A percentile compares a stretch with the other conserved stretches of the same genome.
phyloP scores from a whole-genome alignment of 345 rosid species.

The Hibiscus syriacus region DNA sequence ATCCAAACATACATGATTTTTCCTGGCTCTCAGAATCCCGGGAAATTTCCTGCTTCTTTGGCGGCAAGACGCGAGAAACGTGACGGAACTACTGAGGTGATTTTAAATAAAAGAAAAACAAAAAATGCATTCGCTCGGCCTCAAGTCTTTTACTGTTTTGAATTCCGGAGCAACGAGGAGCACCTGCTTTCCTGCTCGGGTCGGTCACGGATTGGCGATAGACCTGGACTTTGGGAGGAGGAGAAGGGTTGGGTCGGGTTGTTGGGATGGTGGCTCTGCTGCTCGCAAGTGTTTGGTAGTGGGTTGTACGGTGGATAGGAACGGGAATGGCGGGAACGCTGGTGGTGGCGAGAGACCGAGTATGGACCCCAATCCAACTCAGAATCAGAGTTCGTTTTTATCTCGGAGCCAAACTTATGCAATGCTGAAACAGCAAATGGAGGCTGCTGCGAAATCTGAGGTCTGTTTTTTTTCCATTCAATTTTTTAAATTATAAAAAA shows the following conservation, averaged over 20 bases:
- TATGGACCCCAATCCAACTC: conserved; percentile 22
- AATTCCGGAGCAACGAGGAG: conserved; percentile 15
- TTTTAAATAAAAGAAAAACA: not conserved
- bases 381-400: conserved; percentile 25
- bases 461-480: conserved; percentile 9
- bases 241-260: conserved; percentile 10
- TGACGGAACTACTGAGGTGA: not conserved
- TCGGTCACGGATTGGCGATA: not conserved
- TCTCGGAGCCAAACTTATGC: conserved; percentile 56
- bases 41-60: not conserved
- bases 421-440: conserved; percentile 56
- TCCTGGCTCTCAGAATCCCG: not conserved
- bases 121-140: conserved; percentile 35
- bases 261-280: conserved; percentile 2
- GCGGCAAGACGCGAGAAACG: not conserved
- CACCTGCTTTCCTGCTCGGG: conserved; percentile 9
- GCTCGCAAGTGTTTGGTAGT: conserved; percentile 23
- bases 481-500: not conserved
- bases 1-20: too few species aligned
- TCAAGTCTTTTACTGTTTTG: conserved; percentile 28
- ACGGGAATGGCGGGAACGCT: conserved; percentile 21
- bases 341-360: conserved; percentile 27
- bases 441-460: conserved; percentile 60
- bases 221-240: conserved; percentile 5
- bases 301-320: conserved; percentile 32